A percentile compares a stretch with the other conserved stretches of the same genome.
phyloP scores from a whole-genome alignment of 116 monocot species.

The Phalaenopsis hybrid region DNA sequence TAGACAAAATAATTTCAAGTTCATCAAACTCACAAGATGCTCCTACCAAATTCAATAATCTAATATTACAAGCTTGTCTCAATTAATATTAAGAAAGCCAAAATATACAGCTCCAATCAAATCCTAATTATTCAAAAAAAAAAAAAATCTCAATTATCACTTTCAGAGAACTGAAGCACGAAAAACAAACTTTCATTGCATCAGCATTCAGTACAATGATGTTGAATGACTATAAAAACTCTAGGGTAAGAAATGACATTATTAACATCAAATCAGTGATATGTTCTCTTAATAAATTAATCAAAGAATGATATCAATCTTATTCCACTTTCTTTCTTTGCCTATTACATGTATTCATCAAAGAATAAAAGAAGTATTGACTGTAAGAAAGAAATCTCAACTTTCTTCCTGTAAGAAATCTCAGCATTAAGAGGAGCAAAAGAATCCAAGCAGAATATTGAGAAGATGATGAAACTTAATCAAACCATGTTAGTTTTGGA shows the following conservation, averaged over 20 bases:
- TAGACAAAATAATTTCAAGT: no score
- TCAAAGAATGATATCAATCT: slow-evolving; percentile 12
- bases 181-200: neutral
- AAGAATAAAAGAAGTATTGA: slow-evolving; percentile 8
- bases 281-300: slow-evolving; percentile 9
- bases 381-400: neutral
- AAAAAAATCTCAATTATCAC: neutral
- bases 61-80: neutral
- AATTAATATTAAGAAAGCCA: no score
- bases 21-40: neutral
- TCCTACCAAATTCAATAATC: neutral
- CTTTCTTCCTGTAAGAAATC: slow-evolving; percentile 1
- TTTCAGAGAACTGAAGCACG: neutral
- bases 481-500: slow-evolving; percentile 3
- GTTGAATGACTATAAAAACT: neutral
- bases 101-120: no score
- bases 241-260: neutral
- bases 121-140: no score
- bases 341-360: neutral
- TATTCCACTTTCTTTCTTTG: slow-evolving; percentile 1
- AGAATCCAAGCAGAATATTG: neutral
- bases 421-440: neutral
- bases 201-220: neutral
- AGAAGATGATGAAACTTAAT: neutral
- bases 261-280: neutral